These are phyloP conservation scores for Geotrichum citri-aurantii DNA, from an alignment of 1,139 yeast species.

Conservation along the genomic window DNA sequence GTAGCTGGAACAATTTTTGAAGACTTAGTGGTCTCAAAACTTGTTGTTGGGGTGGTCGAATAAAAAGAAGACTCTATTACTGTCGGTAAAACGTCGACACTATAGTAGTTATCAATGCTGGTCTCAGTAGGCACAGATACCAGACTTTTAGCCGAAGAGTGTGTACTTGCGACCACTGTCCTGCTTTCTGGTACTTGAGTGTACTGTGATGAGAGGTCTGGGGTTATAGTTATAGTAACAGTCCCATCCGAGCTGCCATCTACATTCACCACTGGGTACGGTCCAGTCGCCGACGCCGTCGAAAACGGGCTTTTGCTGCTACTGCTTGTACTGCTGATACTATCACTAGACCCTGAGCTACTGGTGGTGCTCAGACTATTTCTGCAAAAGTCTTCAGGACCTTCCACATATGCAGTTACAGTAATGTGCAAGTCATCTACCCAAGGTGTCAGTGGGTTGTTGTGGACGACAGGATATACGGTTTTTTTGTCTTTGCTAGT, in stretches of 20 bases:
- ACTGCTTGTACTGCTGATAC: not conserved
- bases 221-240: not conserved
- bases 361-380: not conserved
- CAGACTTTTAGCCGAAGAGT: not conserved
- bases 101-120: not conserved
- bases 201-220: not conserved
- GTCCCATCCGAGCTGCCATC: constrained; percentile 7
- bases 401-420: constrained; percentile 4
- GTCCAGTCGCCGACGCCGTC: not conserved
- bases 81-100: not conserved
- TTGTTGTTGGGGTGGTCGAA: not conserved
- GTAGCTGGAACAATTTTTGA: not conserved
- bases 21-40: not conserved
- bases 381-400: not conserved
- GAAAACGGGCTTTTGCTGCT: not conserved
- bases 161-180: not conserved
- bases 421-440: constrained; percentile 5
- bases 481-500: not conserved
- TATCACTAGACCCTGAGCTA: not conserved
- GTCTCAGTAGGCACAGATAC: not conserved
- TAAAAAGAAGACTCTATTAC: not conserved
- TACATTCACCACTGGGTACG: constrained; percentile 9
- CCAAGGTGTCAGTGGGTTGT: constrained; percentile 4
- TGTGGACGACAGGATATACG: constrained; percentile 6
- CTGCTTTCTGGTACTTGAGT: not conserved